Evolutionary conservation across 495 filamentous ascomycete species (phyloP).

Genomic region (Penicillium macrosclerotiorum): DNA sequence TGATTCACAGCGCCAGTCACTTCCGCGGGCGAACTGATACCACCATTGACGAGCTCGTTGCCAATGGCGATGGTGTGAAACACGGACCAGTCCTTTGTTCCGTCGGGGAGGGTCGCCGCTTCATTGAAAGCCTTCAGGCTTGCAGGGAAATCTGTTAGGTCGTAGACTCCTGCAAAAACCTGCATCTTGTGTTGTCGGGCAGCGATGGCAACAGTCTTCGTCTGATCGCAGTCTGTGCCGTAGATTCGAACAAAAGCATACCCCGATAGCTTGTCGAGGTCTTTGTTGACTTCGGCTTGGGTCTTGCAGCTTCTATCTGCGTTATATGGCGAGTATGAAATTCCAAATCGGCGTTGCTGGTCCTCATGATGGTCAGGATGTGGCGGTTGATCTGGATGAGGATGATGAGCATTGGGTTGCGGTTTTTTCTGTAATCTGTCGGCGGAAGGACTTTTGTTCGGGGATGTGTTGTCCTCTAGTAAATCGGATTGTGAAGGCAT

Average conservation of each 20-base stretch:
- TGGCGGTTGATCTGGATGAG: slow-evolving; percentile 5
- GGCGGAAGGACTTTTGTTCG: not conserved
- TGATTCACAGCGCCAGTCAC: slow-evolving; percentile 53
- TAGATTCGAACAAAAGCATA: slow-evolving; percentile 73
- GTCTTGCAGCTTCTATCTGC: slow-evolving; percentile 64
- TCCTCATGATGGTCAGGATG: slow-evolving; percentile 6
- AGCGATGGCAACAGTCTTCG: slow-evolving; percentile 56
- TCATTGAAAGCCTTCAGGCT: slow-evolving; percentile 54
- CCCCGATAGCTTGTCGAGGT: slow-evolving; percentile 53
- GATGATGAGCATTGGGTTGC: slow-evolving; percentile 5
- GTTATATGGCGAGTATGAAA: slow-evolving; percentile 76
- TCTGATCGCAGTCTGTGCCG: slow-evolving; percentile 75
- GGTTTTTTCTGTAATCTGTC: not conserved
- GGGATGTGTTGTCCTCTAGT: not conserved
- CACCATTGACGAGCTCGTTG: slow-evolving; percentile 75
- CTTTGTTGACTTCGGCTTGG: slow-evolving; percentile 56
- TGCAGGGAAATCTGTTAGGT: slow-evolving; percentile 54
- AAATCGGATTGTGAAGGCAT: not conserved
- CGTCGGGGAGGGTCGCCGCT: slow-evolving; percentile 40
- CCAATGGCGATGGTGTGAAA: slow-evolving; percentile 74
- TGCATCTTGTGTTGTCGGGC: slow-evolving; percentile 58
- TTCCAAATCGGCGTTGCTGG: slow-evolving; percentile 40
- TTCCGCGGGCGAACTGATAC: slow-evolving; percentile 46
- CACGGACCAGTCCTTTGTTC: slow-evolving; percentile 52
- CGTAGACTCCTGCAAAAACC: slow-evolving; percentile 71